Conservation (phyloP, 2,329 filamentous ascomycete genomes). For the Botryotinia narcissicola region DNA sequence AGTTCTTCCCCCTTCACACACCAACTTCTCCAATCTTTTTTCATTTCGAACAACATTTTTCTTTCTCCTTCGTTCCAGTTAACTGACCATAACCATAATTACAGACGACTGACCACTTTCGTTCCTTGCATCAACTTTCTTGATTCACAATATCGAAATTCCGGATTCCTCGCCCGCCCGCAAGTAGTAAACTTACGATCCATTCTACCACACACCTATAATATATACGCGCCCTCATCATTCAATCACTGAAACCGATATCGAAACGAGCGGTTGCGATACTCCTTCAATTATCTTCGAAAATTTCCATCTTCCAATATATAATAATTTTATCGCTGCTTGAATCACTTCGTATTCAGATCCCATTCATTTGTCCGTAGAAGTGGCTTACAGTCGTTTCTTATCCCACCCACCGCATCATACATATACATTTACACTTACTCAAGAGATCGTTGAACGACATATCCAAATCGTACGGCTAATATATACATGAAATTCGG, state of each 20-base stretch:
- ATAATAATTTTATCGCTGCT: slow-evolving; percentile 11
- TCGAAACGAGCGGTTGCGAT: slow-evolving; percentile 20
- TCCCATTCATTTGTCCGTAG: slow-evolving; percentile 24
- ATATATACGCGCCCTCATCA: slow-evolving; percentile 22
- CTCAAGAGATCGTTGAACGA: slow-evolving; percentile 12
- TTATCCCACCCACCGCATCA: not conserved
- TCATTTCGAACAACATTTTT: slow-evolving; percentile 7
- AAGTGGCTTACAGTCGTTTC: slow-evolving; percentile 13
- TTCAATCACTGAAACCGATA: slow-evolving; percentile 15
- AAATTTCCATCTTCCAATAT: slow-evolving; percentile 6
- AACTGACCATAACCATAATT: slow-evolving; percentile 17
- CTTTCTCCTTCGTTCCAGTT: slow-evolving; percentile 16
- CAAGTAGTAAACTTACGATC: slow-evolving; percentile 14
- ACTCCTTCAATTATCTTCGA: slow-evolving; percentile 9
- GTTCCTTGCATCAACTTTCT: slow-evolving; percentile 25
- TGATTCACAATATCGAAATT: slow-evolving; percentile 22
- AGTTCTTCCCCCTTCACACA: slow-evolving; percentile 10
- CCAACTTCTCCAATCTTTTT: slow-evolving; percentile 7
- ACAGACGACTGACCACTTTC: slow-evolving; percentile 28
- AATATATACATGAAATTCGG: not conserved
- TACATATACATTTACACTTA: not conserved
- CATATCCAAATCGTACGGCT: not conserved
- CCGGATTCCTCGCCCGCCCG: slow-evolving; percentile 22
- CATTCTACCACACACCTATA: slow-evolving; percentile 19
- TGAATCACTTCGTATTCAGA: not conserved